A percentile compares a stretch with the other conserved stretches of the same genome.
Evolutionary conservation across 164 flowering plant species (phyloP).

Genomic region (Akebia trifoliata): DNA sequence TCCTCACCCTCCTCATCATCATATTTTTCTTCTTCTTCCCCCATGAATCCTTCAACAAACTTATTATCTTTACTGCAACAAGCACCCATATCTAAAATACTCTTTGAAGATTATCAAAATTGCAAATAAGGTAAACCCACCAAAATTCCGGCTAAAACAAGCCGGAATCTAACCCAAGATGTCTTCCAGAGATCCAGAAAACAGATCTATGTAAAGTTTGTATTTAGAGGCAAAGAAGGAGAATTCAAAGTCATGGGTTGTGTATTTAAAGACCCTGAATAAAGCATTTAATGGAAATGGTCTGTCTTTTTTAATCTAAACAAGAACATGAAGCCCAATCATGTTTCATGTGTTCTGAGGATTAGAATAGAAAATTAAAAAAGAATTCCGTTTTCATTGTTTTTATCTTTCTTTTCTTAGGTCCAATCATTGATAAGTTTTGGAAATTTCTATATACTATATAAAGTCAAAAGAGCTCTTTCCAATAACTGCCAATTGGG

Average conservation of each 20-base stretch:
- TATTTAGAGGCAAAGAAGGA: slow-evolving; percentile 7
- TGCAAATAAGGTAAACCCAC: no score
- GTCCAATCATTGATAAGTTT: no score
- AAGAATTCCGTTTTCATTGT: no score
- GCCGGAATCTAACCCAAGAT: background rate
- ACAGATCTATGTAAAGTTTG: background rate
- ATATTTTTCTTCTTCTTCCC: slow-evolving; percentile 8
- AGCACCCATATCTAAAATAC: slow-evolving; percentile 40
- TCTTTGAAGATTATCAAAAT: no score
- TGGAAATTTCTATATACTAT: no score
- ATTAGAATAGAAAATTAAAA: no score
- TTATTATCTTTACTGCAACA: slow-evolving; percentile 39
- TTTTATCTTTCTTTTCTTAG: no score
- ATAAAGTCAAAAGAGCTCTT: no score
- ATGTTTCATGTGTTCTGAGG: background rate
- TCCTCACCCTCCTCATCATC: slow-evolving; percentile 20
- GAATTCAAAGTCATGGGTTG: slow-evolving; percentile 1
- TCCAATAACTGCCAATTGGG: no score
- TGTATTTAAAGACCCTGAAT: background rate
- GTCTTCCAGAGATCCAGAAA: slow-evolving; percentile 1
- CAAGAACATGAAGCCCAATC: background rate
- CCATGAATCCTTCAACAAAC: slow-evolving; percentile 12
- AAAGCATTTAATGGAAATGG: background rate
- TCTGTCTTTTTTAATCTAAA: background rate
- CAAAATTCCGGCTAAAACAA: background rate